Percentiles rank a stretch among this genome's conserved stretches.
Conservation (phyloP, 371 early-diverging fungal genomes). For the Mucor lusitanicus region DNA sequence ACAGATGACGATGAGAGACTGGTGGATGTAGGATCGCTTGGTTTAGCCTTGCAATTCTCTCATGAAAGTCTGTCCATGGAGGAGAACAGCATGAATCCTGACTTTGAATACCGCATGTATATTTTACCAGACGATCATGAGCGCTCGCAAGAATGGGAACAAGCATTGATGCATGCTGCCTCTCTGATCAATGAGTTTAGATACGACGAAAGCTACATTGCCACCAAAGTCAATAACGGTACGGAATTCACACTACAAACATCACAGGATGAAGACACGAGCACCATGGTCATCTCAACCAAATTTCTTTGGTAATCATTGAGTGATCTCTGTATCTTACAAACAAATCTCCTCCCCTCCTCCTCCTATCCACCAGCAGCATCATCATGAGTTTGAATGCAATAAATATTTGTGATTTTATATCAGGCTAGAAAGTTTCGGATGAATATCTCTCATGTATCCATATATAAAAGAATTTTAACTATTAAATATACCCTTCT, state of each 20-base stretch:
- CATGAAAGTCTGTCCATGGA: conserved; percentile 13
- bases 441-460: neutral
- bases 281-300: conserved; percentile 12
- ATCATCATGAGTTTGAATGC: neutral
- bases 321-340: neutral
- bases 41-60: conserved; percentile 45
- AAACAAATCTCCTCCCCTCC: neutral
- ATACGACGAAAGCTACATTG: conserved; percentile 13
- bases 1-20: conserved; percentile 46
- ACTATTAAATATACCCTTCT: neutral
- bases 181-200: conserved; percentile 21
- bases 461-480: neutral
- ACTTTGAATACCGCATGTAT: conserved; percentile 47
- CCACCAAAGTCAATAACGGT: neutral
- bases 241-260: neutral
- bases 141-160: conserved; percentile 37
- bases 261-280: neutral
- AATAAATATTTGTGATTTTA: neutral
- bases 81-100: conserved; percentile 8
- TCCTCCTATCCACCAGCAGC: too few species aligned
- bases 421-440: neutral
- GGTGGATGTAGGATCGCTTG: conserved; percentile 46
- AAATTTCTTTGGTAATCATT: conserved; percentile 22
- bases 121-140: conserved; percentile 40
- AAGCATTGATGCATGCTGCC: conserved; percentile 25